phyloP scores from a whole-genome alignment of 768 basidiomycete genomes.

The Suillus weaverae region DNA sequence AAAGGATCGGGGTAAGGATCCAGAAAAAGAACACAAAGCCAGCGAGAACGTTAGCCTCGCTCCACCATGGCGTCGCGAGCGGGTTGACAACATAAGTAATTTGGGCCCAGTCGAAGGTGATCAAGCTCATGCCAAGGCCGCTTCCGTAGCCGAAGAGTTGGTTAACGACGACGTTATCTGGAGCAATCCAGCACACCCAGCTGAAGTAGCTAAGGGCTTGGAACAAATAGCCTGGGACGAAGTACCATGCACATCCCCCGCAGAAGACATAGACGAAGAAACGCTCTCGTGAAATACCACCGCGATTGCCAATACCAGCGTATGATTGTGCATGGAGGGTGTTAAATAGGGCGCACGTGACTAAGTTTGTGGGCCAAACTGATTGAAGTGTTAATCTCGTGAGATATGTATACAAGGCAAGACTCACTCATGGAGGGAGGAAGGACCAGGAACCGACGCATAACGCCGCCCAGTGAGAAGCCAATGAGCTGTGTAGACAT shows the following conservation, averaged over 20 bases:
- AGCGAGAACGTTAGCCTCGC: conserved; percentile 38
- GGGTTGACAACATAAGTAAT: conserved; percentile 58
- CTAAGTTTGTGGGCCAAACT: conserved; percentile 31
- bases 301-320: conserved; percentile 25
- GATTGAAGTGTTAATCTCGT: conserved; percentile 8
- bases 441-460: conserved; percentile 60
- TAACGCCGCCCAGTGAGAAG: conserved; percentile 38
- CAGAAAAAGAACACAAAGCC: conserved; percentile 40
- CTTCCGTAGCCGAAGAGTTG: conserved; percentile 32
- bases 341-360: conserved; percentile 29
- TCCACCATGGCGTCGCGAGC: conserved; percentile 36
- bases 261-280: conserved; percentile 22
- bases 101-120: conserved; percentile 48
- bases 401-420: conserved; percentile 37
- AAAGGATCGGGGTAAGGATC: conserved; percentile 28
- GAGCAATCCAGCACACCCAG: conserved; percentile 54
- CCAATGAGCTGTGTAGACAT: conserved; percentile 15
- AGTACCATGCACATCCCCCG: conserved; percentile 22
- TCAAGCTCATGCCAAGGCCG: conserved; percentile 37
- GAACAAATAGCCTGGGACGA: conserved; percentile 39
- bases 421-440: conserved; percentile 63
- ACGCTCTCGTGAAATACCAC: conserved; percentile 12
- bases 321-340: conserved; percentile 19
- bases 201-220: conserved; percentile 16
- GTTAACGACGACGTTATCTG: conserved; percentile 36